Base-by-base conservation (phyloP, 2,329 filamentous ascomycete species). In the Magnaporthales sp. region DNA sequence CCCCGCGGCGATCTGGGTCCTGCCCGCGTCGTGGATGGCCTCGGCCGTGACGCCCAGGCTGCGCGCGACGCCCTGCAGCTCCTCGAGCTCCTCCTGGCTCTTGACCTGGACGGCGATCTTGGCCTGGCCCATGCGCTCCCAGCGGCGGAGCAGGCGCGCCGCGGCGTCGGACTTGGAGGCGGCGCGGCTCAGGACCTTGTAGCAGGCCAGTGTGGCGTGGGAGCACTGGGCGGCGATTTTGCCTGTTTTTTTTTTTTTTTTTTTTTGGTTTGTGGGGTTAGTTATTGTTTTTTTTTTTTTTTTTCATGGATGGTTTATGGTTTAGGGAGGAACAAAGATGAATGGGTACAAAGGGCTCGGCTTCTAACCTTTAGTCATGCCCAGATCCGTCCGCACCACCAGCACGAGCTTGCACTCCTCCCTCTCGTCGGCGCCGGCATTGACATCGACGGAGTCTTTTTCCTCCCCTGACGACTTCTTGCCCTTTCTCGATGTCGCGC, bases 221-320 rank as follows among this genome's bases (percentile, higher is more conserved):
- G 90, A 91, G 79, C 91, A 94, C 79, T 98, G 95, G 8, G 95
- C 95, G 67, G 92, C 95, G 73, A 98, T 97, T 84, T 99, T 99
- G 73, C 94, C 94, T 97, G 70, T 62, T 9, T 31, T 46, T 26
- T 62, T 13, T 11, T 62, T 2, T 29, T 29, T n/a, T n/a, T n/a
- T n/a, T n/a, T n/a, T n/a, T n/a, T n/a, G n/a, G n/a, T n/a, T n/a
- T n/a, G n/a, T n/a, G n/a, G n/a, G n/a, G n/a, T n/a, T n/a, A n/a
- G n/a, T n/a, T n/a, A n/a, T n/a, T n/a, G n/a, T n/a, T n/a, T n/a
- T n/a, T n/a, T n/a, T n/a, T n/a, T n/a, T n/a, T n/a, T n/a, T n/a
- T n/a, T n/a, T n/a, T n/a, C n/a, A n/a, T n/a, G n/a, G n/a, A n/a
- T n/a, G n/a, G n/a, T n/a, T n/a, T n/a, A n/a, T n/a, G n/a, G n/a